Base-by-base conservation (phyloP, 1,284 basidiomycete genomes). In the Melampsora larici-populina region DNA sequence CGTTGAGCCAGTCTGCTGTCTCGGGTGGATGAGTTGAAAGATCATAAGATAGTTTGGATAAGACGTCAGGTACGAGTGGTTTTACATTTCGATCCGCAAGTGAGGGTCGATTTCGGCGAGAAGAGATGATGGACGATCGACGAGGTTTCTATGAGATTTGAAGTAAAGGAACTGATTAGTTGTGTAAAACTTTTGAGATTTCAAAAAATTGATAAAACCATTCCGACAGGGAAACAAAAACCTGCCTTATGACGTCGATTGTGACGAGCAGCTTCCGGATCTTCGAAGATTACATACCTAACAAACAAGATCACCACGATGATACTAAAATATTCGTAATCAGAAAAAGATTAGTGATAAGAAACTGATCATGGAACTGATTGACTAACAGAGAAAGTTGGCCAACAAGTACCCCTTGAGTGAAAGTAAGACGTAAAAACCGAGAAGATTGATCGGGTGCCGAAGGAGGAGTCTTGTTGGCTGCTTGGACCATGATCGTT, bases 1-100 rank as follows among this genome's bases (percentile, higher is more conserved):
- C 86, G 80, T 88, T 88, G 64, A 88, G 81, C 87, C 87, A 88
- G 79, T 87, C 87, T 36, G 86, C 82, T 21, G 85, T 85, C 79
- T 88, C 87, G 15, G 86, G 82, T 3, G 86, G 81, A 80, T 88
- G 87, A 17, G 85, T 85, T 1, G 85, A 83, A 80, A 88, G 84
- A 78, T 88, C 87, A 80, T 88, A 88, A 5, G 81, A 82, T 4
- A 86, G 84, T 70, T 86, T 85, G n/a, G 82, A 80, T 29, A 88
- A 83, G 9, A 88, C 81, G 1, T 83, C 78, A 1, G 84, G 80
- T 0, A 85, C 80, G 0, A 84, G 82, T 0, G 84, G n/a, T 58
- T 58, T 80, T 0, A 85, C 83, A 26, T 84, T 78, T 26, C 7
- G 82, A 83, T 0, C 83, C 83, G 8, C 83, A 83, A 36, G 83